phyloP scores from a whole-genome alignment of 179 eudicot species.

The Vitellaria paradoxa region DNA sequence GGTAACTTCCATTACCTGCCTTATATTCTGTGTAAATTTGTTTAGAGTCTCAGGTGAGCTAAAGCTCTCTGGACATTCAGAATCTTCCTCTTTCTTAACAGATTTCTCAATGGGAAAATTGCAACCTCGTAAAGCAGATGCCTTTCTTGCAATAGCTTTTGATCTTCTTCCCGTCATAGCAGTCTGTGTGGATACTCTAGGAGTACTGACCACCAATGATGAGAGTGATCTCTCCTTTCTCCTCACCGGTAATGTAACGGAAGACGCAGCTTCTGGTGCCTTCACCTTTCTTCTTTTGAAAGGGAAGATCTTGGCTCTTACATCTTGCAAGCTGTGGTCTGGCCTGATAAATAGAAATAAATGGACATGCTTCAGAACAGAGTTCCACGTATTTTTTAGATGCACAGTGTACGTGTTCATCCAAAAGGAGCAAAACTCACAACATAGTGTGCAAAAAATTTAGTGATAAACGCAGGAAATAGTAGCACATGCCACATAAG shows the following conservation, averaged over 20 bases:
- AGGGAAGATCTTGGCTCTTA: constrained; percentile 84
- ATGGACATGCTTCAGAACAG: constrained; percentile 5
- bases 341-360: constrained; percentile 49
- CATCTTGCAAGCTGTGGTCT: constrained; percentile 89
- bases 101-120: constrained; percentile 49
- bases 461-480: not conserved
- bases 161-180: constrained; percentile 80
- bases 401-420: not conserved
- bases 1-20: constrained; percentile 50
- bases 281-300: constrained; percentile 56
- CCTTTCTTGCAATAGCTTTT: constrained; percentile 59
- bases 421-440: no score
- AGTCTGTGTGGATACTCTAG: constrained; percentile 65
- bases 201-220: constrained; percentile 88
- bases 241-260: constrained; percentile 59
- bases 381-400: not conserved
- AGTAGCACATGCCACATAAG: not conserved
- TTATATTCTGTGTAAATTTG: constrained; percentile 54
- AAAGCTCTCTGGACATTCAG: constrained; percentile 44
- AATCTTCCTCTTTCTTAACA: constrained; percentile 59
- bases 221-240: constrained; percentile 95
- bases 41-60: constrained; percentile 80
- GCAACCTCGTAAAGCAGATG: constrained; percentile 46
- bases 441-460: not conserved
- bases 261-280: constrained; percentile 55